A percentile compares a stretch with the other conserved stretches of the same genome.
phyloP scores from a whole-genome alignment of 768 basidiomycete species.

The Boletus pseudo-olivaceus region DNA sequence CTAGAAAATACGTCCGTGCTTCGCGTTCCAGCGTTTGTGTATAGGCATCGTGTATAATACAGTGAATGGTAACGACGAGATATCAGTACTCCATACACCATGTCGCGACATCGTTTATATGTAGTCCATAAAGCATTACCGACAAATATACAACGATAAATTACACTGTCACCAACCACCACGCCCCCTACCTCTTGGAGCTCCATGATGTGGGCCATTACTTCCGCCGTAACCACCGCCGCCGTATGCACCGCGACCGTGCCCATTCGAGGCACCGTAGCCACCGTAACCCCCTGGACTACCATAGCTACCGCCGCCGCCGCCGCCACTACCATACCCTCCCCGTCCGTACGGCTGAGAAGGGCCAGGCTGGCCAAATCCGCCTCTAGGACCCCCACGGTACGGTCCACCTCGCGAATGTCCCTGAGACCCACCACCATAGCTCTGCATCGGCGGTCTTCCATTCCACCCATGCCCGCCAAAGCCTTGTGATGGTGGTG shows the following conservation, averaged over 20 bases:
- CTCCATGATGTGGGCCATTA: constrained; percentile 20
- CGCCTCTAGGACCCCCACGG: constrained; percentile 27
- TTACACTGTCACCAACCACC: constrained; percentile 41
- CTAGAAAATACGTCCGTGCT: neutral
- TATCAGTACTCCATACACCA: constrained; percentile 4
- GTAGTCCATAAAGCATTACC: constrained; percentile 5
- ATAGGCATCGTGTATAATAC: constrained; percentile 16
- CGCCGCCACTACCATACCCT: constrained; percentile 22
- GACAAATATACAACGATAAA: constrained; percentile 21
- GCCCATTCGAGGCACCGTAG: constrained; percentile 25
- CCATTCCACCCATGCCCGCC: constrained; percentile 33
- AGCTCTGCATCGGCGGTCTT: constrained; percentile 27
- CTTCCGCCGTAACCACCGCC: constrained; percentile 20
- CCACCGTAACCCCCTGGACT: constrained; percentile 31
- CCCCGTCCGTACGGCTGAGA: constrained; percentile 25
- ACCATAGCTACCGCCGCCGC: neutral
- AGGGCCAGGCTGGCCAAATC: constrained; percentile 21
- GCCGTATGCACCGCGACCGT: constrained; percentile 40
- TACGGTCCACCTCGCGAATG: constrained; percentile 24
- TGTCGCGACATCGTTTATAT: neutral
- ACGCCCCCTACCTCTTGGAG: constrained; percentile 47
- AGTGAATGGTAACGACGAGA: constrained; percentile 10
- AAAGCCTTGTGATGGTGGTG: constrained; percentile 23
- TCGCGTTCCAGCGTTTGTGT: neutral
- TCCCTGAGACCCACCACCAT: constrained; percentile 33